phyloP scores from a whole-genome alignment of 371 early-diverging fungal species.

The Nematocida parisii region DNA sequence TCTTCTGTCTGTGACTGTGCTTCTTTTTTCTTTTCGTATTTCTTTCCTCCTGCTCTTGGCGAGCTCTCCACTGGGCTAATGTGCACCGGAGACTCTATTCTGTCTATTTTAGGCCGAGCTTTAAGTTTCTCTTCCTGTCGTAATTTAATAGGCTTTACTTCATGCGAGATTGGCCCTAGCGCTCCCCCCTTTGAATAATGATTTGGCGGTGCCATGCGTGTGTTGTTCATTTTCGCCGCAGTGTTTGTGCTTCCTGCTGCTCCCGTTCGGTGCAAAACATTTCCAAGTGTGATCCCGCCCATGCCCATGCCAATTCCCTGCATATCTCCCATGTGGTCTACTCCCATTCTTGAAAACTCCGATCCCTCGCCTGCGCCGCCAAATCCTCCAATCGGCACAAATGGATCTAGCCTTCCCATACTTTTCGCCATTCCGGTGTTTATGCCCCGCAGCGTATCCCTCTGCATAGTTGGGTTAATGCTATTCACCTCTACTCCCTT shows the following conservation, averaged over 20 bases:
- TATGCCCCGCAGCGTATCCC: background rate
- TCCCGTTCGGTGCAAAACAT: conserved; percentile 24
- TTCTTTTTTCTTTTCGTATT: background rate
- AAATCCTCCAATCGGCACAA: conserved; percentile 17
- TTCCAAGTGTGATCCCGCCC: background rate
- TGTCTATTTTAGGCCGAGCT: conserved; percentile 4
- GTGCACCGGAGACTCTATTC: conserved; percentile 14
- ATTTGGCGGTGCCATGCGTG: background rate
- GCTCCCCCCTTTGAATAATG: background rate
- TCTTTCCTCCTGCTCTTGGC: background rate
- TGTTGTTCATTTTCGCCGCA: conserved; percentile 42
- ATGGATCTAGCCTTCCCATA: background rate
- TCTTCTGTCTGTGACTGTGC: conserved; percentile 6
- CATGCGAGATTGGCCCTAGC: background rate
- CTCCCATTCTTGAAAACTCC: background rate
- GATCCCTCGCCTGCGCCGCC: background rate
- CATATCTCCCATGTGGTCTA: background rate
- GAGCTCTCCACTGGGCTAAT: background rate
- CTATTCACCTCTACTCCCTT: conserved; percentile 1
- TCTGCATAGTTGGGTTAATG: background rate
- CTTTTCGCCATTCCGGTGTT: background rate
- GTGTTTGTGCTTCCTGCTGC: conserved; percentile 56
- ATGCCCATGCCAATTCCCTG: background rate
- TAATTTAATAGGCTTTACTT: background rate
- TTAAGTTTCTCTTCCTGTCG: background rate